phyloP scores from a whole-genome alignment of 1,139 yeast genomes.

The Diutina mesorugosa region DNA sequence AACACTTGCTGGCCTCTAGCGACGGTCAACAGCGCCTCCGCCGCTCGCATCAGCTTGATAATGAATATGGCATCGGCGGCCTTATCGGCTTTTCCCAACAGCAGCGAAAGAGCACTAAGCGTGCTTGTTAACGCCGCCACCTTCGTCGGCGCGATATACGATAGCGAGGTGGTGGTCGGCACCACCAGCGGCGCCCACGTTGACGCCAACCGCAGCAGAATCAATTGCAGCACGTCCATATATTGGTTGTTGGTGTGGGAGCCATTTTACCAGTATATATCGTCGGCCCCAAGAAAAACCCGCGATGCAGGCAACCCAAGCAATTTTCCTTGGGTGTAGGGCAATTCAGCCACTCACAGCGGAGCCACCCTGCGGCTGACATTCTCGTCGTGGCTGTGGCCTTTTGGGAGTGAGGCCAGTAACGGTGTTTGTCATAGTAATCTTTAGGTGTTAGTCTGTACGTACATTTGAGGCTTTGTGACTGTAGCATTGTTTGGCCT shows the following conservation, averaged over 20 bases:
- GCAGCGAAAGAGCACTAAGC: slow-evolving; percentile 6
- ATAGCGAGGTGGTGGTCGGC: slow-evolving; percentile 10
- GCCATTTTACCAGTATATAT: no score
- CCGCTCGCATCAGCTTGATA: slow-evolving; percentile 8
- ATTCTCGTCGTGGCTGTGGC: no score
- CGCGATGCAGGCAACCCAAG: neutral
- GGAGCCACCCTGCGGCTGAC: neutral
- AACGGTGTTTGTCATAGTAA: no score
- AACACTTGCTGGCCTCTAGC: slow-evolving; percentile 7
- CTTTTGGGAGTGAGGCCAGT: no score
- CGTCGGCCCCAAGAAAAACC: neutral
- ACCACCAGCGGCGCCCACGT: slow-evolving; percentile 7
- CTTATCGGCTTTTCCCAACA: slow-evolving; percentile 8
- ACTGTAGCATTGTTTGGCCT: no score
- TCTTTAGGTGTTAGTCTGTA: no score
- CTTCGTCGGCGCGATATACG: slow-evolving; percentile 9
- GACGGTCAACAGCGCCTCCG: slow-evolving; percentile 7
- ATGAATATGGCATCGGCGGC: slow-evolving; percentile 8
- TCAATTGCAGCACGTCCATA: neutral
- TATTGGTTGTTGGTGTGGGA: no score
- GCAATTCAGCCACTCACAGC: neutral
- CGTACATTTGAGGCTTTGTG: no score
- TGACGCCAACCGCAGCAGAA: slow-evolving; percentile 5
- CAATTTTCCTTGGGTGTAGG: neutral
- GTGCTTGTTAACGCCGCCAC: slow-evolving; percentile 6